phyloP scores from a whole-genome alignment of 352 stramenopile genomes.

The Blastocystis sp. region DNA sequence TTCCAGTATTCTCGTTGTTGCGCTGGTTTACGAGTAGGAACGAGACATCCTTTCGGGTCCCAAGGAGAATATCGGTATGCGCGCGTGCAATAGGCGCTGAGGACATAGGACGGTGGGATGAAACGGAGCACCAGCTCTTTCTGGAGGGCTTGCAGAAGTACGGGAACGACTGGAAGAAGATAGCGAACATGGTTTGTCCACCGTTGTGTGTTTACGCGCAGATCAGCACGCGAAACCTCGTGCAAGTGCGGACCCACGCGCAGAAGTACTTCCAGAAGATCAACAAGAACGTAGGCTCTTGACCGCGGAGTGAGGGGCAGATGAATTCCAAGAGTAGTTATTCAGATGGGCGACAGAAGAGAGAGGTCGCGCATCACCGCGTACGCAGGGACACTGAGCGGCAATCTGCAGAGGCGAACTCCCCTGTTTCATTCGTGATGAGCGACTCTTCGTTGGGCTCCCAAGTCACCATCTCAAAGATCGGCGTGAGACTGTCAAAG shows the following conservation, averaged over 20 bases:
- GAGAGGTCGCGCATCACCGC: neutral
- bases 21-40: neutral
- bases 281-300: constrained; percentile 72
- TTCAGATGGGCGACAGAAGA: neutral
- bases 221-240: constrained; percentile 75
- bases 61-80: constrained; percentile 29
- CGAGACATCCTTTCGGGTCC: neutral
- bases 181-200: constrained; percentile 74
- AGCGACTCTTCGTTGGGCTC: neutral
- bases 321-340: constrained; percentile 2
- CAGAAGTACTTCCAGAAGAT: constrained; percentile 78
- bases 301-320: neutral
- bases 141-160: constrained; percentile 84
- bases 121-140: constrained; percentile 86
- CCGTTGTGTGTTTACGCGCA: neutral
- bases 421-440: constrained; percentile 8
- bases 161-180: constrained; percentile 89
- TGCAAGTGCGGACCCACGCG: constrained; percentile 77
- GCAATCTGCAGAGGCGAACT: neutral
- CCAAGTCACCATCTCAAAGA: neutral
- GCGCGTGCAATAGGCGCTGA: neutral
- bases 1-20: neutral
- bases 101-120: constrained; percentile 83
- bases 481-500: neutral
- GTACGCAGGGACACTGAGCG: neutral